Evolutionary conservation across 768 basidiomycete genomes (phyloP), one percentile per base, ranked within the genome.

Genomic region (Cystobasidium onofrii): DNA sequence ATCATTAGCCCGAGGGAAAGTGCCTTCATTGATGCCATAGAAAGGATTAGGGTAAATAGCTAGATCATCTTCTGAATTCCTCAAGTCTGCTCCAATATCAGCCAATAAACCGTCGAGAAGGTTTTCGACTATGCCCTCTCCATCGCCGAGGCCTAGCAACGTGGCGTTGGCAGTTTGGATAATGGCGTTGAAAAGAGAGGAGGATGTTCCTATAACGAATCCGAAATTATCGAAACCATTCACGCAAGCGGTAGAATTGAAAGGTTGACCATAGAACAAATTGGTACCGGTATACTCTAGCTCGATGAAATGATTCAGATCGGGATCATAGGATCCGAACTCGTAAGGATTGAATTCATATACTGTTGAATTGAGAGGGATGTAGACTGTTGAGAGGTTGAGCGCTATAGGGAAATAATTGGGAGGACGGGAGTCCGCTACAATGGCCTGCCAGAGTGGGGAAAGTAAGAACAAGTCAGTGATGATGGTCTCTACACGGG

Each of bases 121-220:
- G 27, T 64, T 62, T 20, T 70, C 73, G 46, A 82, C 73, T 44
- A 82, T 36, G 20, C 76, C 74, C n/a, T 71, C 41, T 4, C 77
- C 65, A 50, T 78, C 76, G n/a, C 78, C 78, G 25, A 81, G 73
- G 61, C 64, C 60, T 3, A 78, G 65, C 46, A 81, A 78, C 18
- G 79, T 80, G 31, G 66, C 23, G 39, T 71, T 71, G 20, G 69
- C 69, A 34, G 69, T 71, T 39, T 57, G 60, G 43, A 76, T 73
- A 73, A 78, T 60, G n/a, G 72, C 74, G 46, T 80, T 81, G 79
- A 82, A 83, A 18, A 83, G 76, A 2, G 81, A 80, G 1, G 81
- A 80, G 43, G 89, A 90, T 1, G 86, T 86, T 10, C 89, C 90
- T 84, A 90, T 88, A 39, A 91, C 79, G 79, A 90, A 92, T 0